A percentile compares a stretch with the other conserved stretches of the same genome.
phyloP scores from a whole-genome alignment of 257 asterid genomes.

The Cordia subcordata region DNA sequence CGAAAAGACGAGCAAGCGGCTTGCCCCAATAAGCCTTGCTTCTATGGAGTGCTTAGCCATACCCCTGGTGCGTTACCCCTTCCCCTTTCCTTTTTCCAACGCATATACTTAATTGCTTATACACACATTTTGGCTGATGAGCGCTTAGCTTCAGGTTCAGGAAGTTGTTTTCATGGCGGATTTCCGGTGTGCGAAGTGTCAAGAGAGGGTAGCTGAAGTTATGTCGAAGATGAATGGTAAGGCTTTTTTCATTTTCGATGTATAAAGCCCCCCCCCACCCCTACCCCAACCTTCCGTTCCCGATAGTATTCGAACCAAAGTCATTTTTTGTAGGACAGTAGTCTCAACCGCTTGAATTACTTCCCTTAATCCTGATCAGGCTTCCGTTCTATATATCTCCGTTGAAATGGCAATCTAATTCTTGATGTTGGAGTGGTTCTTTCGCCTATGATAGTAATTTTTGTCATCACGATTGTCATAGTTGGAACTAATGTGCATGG shows the following conservation, averaged over 20 bases:
- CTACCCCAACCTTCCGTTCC: too few species aligned
- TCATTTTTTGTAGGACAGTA: too few species aligned
- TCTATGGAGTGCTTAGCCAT: conserved; percentile 44
- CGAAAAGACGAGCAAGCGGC: not conserved
- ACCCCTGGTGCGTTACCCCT: conserved; percentile 17
- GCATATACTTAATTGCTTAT: not conserved
- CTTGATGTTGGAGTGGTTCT: not conserved
- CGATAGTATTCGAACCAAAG: too few species aligned
- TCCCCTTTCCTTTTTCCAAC: not conserved
- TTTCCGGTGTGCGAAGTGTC: conserved; percentile 67
- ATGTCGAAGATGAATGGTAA: conserved; percentile 74
- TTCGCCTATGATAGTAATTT: too few species aligned
- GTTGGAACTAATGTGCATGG: not conserved
- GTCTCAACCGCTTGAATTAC: too few species aligned
- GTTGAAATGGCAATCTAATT: not conserved
- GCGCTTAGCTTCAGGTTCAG: conserved; percentile 48
- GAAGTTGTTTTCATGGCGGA: conserved; percentile 84
- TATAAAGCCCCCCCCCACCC: too few species aligned
- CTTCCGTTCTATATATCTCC: not conserved
- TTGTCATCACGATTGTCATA: too few species aligned
- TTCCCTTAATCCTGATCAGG: too few species aligned
- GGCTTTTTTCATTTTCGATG: not conserved
- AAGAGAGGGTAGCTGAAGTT: conserved; percentile 64
- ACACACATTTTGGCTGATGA: not conserved
- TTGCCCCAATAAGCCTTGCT: conserved; percentile 21